These are phyloP conservation scores for Fusarium paranaense DNA, from an alignment of 2,329 filamentous ascomycete species.

Conservation along the genomic window DNA sequence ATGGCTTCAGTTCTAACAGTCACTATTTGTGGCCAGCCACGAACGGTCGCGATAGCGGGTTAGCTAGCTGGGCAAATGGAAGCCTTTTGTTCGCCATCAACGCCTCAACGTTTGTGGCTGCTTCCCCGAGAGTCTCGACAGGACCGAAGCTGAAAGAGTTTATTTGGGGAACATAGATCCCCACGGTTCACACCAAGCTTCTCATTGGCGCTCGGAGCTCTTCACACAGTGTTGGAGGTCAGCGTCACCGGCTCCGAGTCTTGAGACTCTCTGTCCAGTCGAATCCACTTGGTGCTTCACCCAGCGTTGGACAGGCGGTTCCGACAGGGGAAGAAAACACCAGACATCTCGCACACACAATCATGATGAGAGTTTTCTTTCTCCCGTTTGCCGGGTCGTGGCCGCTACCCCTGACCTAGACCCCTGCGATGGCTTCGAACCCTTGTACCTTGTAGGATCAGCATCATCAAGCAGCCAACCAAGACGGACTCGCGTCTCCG, in stretches of 20 bases:
- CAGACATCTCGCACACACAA: slow-evolving; percentile 13
- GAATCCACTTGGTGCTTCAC: slow-evolving; percentile 4
- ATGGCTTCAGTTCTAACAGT: slow-evolving; percentile 14
- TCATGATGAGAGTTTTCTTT: slow-evolving; percentile 13
- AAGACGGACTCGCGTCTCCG: slow-evolving; percentile 28
- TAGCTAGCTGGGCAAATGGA: neutral
- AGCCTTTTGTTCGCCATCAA: slow-evolving; percentile 15
- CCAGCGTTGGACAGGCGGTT: neutral
- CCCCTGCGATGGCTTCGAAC: slow-evolving; percentile 24
- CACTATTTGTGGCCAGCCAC: slow-evolving; percentile 3
- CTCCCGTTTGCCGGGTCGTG: slow-evolving; percentile 20
- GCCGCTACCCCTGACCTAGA: slow-evolving; percentile 41
- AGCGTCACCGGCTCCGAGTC: slow-evolving; percentile 28
- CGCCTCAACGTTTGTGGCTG: slow-evolving; percentile 37
- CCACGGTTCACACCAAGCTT: slow-evolving; percentile 1
- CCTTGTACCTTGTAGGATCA: slow-evolving; percentile 43
- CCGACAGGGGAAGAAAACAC: slow-evolving; percentile 17
- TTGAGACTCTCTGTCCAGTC: neutral
- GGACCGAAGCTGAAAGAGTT: neutral
- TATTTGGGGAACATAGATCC: slow-evolving; percentile 1
- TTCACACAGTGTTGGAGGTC: slow-evolving; percentile 17
- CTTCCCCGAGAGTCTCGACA: slow-evolving; percentile 21
- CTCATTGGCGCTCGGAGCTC: slow-evolving; percentile 7
- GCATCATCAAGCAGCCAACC: slow-evolving; percentile 36
- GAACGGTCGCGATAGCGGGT: neutral